A percentile compares a stretch with the other conserved stretches of the same genome.
Evolutionary conservation across 202 grass and related monocot genomes (phyloP).

Genomic region (Musa balbisiana): DNA sequence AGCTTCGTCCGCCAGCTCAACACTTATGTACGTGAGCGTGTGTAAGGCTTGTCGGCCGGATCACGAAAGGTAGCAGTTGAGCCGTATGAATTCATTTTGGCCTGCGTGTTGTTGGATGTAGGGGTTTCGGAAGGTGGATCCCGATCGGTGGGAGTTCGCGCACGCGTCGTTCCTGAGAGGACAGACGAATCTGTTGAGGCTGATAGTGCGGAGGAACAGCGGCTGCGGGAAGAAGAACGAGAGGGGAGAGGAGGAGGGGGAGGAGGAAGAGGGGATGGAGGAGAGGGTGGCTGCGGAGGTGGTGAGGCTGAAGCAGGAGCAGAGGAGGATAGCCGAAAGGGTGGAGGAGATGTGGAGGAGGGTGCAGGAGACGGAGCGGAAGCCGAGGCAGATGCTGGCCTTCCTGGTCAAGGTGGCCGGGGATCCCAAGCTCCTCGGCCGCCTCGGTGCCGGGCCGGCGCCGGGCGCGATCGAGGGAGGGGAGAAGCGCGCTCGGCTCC

Average conservation of each 20-base stretch:
- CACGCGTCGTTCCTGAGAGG: constrained; percentile 62
- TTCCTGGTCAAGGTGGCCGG: constrained; percentile 79
- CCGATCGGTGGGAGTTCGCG: constrained; percentile 79
- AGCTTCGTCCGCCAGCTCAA: constrained; percentile 84
- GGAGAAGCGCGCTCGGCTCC: constrained; percentile 43
- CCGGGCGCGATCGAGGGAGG: constrained; percentile 5
- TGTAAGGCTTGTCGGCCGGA: too few relatives aligned
- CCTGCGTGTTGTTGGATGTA: constrained; percentile 9
- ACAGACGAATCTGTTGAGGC: constrained; percentile 54
- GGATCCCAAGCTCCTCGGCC: constrained; percentile 40
- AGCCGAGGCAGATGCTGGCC: constrained; percentile 78
- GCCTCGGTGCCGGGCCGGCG: constrained; percentile 23
- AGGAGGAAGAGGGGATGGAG: constrained; percentile 27
- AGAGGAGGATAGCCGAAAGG: constrained; percentile 46
- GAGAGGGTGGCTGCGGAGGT: constrained; percentile 67
- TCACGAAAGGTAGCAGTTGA: too few relatives aligned
- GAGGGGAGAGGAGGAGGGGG: neutral
- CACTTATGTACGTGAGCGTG: constrained; percentile 43
- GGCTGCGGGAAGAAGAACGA: constrained; percentile 28
- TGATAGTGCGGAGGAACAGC: constrained; percentile 40
- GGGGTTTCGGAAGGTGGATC: constrained; percentile 80
- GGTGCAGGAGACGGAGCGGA: constrained; percentile 68
- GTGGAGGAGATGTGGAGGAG: constrained; percentile 64
- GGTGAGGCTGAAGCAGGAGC: constrained; percentile 45
- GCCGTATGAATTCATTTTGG: too few relatives aligned